Evolutionary conservation across 805 yeast species (phyloP).

Genomic region (Candida pseudoglaebosa): DNA sequence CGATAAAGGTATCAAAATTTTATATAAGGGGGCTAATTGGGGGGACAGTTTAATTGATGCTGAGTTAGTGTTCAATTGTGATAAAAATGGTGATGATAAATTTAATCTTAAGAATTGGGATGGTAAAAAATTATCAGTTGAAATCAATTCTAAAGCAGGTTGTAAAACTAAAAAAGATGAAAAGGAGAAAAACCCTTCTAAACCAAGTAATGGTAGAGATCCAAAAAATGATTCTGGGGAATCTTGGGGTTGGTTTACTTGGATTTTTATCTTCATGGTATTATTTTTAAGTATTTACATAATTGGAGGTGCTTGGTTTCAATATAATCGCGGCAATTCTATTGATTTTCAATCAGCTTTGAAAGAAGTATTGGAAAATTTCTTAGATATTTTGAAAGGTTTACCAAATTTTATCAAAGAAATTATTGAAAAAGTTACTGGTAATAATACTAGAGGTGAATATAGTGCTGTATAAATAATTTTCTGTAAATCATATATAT

Average conservation of each 20-base stretch:
- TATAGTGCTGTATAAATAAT: conserved; percentile 91
- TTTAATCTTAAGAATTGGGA: conserved; percentile 36
- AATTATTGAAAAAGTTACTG: conserved; percentile 62
- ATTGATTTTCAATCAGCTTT: conserved; percentile 72
- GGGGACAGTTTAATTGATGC: conserved; percentile 56
- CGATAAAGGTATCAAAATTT: conserved; percentile 30
- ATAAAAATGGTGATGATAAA: conserved; percentile 19
- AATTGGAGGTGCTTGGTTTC: conserved; percentile 71
- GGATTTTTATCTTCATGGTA: conserved; percentile 73
- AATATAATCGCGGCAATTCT: conserved; percentile 64
- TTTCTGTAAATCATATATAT: no score
- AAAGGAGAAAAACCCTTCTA: conserved; percentile 20
- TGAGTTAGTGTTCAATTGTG: conserved; percentile 46
- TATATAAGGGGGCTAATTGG: conserved; percentile 60
- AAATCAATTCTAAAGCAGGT: conserved; percentile 35
- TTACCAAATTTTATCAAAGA: conserved; percentile 67
- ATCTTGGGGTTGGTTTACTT: conserved; percentile 80
- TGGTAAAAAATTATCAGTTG: conserved; percentile 23
- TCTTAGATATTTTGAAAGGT: conserved; percentile 52
- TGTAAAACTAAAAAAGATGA: conserved; percentile 33
- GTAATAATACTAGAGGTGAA: conserved; percentile 69
- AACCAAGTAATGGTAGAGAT: conserved; percentile 11
- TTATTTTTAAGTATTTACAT: conserved; percentile 68
- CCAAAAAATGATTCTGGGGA: conserved; percentile 27
- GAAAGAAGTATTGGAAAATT: conserved; percentile 67